Evolutionary conservation across 176 grass and related monocot species (phyloP).

Genomic region (Bothriochloa decipiens): DNA sequence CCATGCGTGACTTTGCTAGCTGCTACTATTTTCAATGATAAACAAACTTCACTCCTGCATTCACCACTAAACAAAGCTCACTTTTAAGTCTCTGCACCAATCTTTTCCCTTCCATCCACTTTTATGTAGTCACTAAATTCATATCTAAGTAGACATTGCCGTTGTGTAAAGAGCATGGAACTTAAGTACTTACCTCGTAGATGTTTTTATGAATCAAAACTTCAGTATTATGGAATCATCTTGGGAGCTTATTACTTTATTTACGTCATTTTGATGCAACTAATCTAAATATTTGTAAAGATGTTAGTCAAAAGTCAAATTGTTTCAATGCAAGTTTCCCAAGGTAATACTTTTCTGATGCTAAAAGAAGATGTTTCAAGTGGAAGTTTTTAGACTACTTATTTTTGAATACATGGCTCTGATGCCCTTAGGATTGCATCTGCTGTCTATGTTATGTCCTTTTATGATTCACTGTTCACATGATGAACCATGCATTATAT

Average conservation of each 20-base stretch:
- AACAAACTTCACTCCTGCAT: conserved; percentile 4
- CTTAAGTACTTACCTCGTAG: not conserved
- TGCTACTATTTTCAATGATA: conserved; percentile 2
- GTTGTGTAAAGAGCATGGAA: not conserved
- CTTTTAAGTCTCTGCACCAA: conserved; percentile 25
- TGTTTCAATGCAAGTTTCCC: conserved; percentile 6
- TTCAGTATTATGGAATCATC: not conserved
- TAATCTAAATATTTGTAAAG: not conserved
- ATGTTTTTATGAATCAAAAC: not conserved
- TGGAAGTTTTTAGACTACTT: not conserved
- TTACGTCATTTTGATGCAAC: not conserved
- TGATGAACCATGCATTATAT: conserved; percentile 27
- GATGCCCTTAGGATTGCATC: not conserved
- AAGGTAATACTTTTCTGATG: not conserved
- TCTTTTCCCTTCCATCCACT: not conserved
- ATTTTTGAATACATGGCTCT: not conserved
- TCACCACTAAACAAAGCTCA: not conserved
- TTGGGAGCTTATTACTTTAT: not conserved
- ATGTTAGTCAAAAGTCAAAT: not conserved
- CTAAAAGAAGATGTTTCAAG: not conserved
- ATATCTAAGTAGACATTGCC: not conserved
- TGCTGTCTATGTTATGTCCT: not conserved
- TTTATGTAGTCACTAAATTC: not conserved
- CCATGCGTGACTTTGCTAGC: conserved; percentile 21
- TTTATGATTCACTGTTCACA: not conserved